Evolutionary conservation across 164 flowering plant genomes (phyloP).

Genomic region (Malania oleifera): DNA sequence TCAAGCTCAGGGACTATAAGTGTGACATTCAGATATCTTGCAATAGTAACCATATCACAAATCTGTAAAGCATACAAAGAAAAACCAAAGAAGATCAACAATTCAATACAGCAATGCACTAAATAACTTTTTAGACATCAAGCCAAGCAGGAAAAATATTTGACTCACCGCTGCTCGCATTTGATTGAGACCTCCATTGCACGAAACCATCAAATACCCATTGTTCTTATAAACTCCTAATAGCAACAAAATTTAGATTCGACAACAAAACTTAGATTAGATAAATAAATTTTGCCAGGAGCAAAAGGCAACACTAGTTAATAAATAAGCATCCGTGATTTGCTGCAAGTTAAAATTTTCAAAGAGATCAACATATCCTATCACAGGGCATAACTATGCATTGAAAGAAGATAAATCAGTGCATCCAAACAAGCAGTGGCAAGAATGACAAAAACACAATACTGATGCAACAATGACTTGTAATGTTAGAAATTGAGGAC

Average conservation of each 20-base stretch:
- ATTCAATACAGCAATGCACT: background rate
- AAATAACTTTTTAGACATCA: background rate
- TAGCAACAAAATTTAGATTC: slow-evolving; percentile 9
- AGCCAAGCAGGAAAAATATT: background rate
- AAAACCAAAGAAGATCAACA: background rate
- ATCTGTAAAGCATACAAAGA: slow-evolving; percentile 43
- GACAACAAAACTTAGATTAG: slow-evolving; percentile 8
- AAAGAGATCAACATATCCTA: too few species aligned
- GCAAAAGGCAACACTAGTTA: background rate
- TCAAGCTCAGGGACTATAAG: slow-evolving; percentile 94
- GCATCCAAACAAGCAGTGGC: too few species aligned
- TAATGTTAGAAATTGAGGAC: too few species aligned
- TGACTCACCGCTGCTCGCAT: slow-evolving; percentile 86
- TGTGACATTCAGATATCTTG: slow-evolving; percentile 80
- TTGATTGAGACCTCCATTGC: slow-evolving; percentile 95
- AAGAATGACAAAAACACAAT: too few species aligned
- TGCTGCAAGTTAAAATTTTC: background rate
- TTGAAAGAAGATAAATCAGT: too few species aligned
- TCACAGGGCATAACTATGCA: too few species aligned
- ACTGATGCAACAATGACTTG: too few species aligned
- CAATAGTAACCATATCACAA: slow-evolving; percentile 97
- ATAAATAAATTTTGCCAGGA: background rate
- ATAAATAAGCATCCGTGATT: background rate
- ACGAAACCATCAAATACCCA: slow-evolving; percentile 88
- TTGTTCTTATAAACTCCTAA: slow-evolving; percentile 88